A percentile compares a stretch with the other conserved stretches of the same genome.
phyloP scores from a whole-genome alignment of 495 filamentous ascomycete species.

The Penicillium pancosmium region DNA sequence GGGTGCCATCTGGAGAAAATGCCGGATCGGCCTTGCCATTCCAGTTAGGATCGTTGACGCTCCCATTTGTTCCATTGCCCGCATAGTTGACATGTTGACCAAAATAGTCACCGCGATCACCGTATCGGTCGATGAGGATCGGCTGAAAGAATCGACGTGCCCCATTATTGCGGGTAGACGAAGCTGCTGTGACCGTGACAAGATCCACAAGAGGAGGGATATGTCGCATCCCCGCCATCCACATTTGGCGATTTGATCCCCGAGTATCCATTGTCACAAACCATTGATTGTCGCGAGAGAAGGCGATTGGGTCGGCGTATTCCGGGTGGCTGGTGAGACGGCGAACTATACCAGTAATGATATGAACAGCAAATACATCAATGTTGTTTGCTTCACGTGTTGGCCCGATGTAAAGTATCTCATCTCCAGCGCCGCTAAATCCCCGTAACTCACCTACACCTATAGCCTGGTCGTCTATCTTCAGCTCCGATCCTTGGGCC shows the following conservation, averaged over 20 bases:
- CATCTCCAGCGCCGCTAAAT: slow-evolving; percentile 25
- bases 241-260: slow-evolving; percentile 26
- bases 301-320: slow-evolving; percentile 29
- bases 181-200: slow-evolving; percentile 11
- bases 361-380: slow-evolving; percentile 26
- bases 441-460: slow-evolving; percentile 27
- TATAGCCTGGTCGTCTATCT: slow-evolving; percentile 20
- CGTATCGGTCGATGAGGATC: slow-evolving; percentile 22
- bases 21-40: slow-evolving; percentile 29
- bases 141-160: slow-evolving; percentile 29
- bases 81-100: slow-evolving; percentile 28
- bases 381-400: slow-evolving; percentile 27
- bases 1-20: slow-evolving; percentile 27
- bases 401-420: slow-evolving; percentile 25
- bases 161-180: slow-evolving; percentile 28
- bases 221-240: slow-evolving; percentile 24
- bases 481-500: slow-evolving; percentile 9
- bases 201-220: slow-evolving; percentile 27
- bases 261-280: slow-evolving; percentile 28
- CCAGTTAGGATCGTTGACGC: slow-evolving; percentile 29
- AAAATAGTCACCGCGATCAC: slow-evolving; percentile 23
- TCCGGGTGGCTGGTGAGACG: slow-evolving; percentile 30
- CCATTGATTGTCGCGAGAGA: slow-evolving; percentile 26
- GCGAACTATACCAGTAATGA: slow-evolving; percentile 24
- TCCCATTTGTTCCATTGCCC: slow-evolving; percentile 20